Conservation (phyloP, 75 land plant genomes). For the Pinus tabuliformis region DNA sequence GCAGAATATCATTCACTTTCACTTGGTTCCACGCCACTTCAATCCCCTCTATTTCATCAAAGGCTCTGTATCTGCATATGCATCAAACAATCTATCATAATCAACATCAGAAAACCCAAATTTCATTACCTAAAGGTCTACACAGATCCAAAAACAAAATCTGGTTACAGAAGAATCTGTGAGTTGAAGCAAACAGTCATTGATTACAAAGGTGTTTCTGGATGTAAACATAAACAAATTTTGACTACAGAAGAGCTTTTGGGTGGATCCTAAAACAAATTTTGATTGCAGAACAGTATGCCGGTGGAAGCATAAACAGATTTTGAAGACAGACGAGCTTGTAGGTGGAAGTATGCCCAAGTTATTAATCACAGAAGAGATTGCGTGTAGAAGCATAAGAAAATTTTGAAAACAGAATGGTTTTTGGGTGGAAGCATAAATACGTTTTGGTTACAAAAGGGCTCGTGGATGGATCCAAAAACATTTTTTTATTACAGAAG, state of each 20-base stretch:
- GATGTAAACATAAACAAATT: too few relatives aligned
- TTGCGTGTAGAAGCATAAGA: too few relatives aligned
- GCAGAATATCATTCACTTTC: slow-evolving; percentile 59
- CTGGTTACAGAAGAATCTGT: not conserved
- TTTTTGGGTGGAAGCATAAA: too few relatives aligned
- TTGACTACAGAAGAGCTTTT: too few relatives aligned
- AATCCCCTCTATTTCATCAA: slow-evolving; percentile 82
- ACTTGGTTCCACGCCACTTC: slow-evolving; percentile 94
- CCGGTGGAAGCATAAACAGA: too few relatives aligned
- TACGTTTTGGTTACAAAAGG: not conserved
- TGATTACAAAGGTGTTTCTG: not conserved
- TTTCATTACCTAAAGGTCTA: not conserved
- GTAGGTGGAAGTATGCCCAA: too few relatives aligned
- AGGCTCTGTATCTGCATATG: slow-evolving; percentile 66
- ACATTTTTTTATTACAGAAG: too few relatives aligned
- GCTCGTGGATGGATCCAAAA: not conserved
- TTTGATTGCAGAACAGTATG: too few relatives aligned
- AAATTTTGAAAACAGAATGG: too few relatives aligned
- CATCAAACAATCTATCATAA: not conserved
- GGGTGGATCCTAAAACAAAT: too few relatives aligned
- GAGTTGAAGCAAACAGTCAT: not conserved
- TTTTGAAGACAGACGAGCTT: too few relatives aligned
- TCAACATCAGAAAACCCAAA: not conserved
- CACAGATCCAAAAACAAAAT: not conserved
- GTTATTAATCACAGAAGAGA: too few relatives aligned